These are phyloP conservation scores for Murraya koenigii DNA, from an alignment of 345 rosid genomes.

Conservation along the genomic window DNA sequence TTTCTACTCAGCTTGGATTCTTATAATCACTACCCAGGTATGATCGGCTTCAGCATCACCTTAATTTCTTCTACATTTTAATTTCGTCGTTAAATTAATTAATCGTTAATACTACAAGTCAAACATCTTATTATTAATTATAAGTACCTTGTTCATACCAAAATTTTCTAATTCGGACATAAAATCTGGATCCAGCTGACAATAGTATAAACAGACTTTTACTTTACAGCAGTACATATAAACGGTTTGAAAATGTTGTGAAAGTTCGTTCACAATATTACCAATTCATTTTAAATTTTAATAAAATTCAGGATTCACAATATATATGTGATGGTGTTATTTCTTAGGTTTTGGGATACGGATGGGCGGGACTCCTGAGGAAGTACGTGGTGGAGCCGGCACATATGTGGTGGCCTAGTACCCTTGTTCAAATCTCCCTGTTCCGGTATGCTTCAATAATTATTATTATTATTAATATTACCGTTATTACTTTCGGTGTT, in stretches of 20 bases:
- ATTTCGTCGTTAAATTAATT: no score
- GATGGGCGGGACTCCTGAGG: slow-evolving; percentile 37
- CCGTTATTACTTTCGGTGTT: not conserved
- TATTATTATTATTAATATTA: not conserved
- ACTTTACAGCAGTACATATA: no score
- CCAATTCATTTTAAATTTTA: no score
- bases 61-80: not conserved
- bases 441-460: slow-evolving; percentile 16
- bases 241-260: no score
- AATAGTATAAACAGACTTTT: no score
- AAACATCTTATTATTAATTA: no score
- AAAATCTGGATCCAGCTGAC: no score
- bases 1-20: slow-evolving; percentile 33
- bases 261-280: no score
- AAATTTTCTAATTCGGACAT: no score
- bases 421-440: slow-evolving; percentile 34
- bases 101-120: no score
- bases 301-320: no score
- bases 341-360: slow-evolving; percentile 33
- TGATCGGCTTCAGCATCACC: not conserved
- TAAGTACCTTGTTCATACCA: no score
- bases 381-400: slow-evolving; percentile 38
- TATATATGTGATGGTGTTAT: not conserved
- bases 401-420: slow-evolving; percentile 39
- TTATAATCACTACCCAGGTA: slow-evolving; percentile 44